Percentiles rank a stretch among this genome's conserved stretches.
These are phyloP conservation scores for Candida tibetensis DNA, from an alignment of 805 yeast genomes.

Conservation along the genomic window DNA sequence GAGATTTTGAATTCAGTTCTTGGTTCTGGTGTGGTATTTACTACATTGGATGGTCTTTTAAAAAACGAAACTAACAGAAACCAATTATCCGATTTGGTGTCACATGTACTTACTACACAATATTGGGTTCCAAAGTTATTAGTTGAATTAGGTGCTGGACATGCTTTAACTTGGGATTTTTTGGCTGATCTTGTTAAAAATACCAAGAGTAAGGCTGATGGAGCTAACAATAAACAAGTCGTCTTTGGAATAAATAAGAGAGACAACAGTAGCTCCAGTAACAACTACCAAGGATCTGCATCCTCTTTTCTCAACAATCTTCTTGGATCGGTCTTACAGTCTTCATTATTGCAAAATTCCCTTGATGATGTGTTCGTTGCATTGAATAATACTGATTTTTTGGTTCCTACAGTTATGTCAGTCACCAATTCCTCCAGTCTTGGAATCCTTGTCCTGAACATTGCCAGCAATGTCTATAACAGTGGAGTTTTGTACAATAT, in stretches of 20 bases:
- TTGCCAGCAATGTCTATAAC: conserved; percentile 28
- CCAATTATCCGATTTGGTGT: conserved; percentile 23
- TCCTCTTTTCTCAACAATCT: conserved; percentile 30
- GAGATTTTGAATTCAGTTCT: conserved; percentile 19
- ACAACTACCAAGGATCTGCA: conserved; percentile 29
- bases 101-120: conserved; percentile 23
- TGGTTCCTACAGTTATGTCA: conserved; percentile 25
- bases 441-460: conserved; percentile 17
- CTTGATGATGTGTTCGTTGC: conserved; percentile 25
- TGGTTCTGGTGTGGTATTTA: conserved; percentile 26
- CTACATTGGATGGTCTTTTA: conserved; percentile 25
- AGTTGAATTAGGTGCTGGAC: conserved; percentile 32
- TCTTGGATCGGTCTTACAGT: conserved; percentile 9
- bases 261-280: conserved; percentile 6
- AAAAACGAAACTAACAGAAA: conserved; percentile 28
- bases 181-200: conserved; percentile 28
- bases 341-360: conserved; percentile 11
- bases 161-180: conserved; percentile 26
- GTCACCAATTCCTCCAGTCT: conserved; percentile 20
- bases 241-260: conserved; percentile 3
- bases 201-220: conserved; percentile 25
- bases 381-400: conserved; percentile 29
- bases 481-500: conserved; percentile 32
- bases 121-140: conserved; percentile 31
- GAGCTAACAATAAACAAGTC: conserved; percentile 5